Evolutionary conservation across 192 early-diverging fungal genomes (phyloP).

Genomic region (Coemansia aciculifera): DNA sequence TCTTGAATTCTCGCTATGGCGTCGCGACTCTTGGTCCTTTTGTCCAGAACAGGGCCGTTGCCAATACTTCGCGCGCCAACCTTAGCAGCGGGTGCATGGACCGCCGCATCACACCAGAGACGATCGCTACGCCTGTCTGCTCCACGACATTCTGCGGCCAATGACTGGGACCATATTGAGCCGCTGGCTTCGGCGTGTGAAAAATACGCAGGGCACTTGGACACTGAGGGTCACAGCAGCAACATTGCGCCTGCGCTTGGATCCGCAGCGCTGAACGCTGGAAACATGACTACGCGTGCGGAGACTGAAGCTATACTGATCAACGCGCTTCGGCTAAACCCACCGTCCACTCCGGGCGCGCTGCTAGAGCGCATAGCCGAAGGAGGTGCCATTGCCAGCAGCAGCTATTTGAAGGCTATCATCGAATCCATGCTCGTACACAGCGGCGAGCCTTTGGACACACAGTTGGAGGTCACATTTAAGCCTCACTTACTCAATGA

Average conservation of each 20-base stretch:
- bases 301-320: constrained; percentile 16
- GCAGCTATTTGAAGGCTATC: constrained; percentile 23
- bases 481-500: constrained; percentile 24
- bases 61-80: neutral
- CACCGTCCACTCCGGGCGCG: constrained; percentile 15
- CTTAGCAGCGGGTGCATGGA: neutral
- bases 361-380: constrained; percentile 36
- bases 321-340: constrained; percentile 14
- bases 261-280: neutral
- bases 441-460: neutral
- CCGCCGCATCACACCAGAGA: neutral
- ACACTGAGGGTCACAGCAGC: neutral
- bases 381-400: constrained; percentile 22
- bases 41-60: constrained; percentile 8
- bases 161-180: constrained; percentile 1
- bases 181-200: neutral
- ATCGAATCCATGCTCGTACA: constrained; percentile 13
- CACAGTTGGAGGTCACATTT: neutral
- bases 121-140: constrained; percentile 1
- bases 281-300: neutral
- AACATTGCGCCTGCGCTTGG: neutral
- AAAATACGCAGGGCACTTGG: neutral
- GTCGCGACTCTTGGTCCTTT: constrained; percentile 2
- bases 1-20: constrained; percentile 7
- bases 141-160: neutral